phyloP scores from a whole-genome alignment of 495 filamentous ascomycete genomes.

The Xylaria acuta region DNA sequence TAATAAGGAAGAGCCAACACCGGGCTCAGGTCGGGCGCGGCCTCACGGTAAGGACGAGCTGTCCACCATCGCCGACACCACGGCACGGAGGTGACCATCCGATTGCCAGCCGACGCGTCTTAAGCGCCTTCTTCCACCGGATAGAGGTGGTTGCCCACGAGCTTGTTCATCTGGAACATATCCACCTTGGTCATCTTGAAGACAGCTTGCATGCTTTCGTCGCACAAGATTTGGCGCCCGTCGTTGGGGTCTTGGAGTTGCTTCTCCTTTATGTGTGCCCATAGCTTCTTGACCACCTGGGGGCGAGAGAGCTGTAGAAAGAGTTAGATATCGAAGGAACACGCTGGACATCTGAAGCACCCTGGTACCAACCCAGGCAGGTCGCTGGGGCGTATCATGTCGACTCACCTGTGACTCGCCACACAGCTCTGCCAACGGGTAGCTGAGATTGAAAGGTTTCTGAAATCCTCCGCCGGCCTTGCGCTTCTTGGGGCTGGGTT shows the following conservation, averaged over 20 bases:
- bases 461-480: slow-evolving; percentile 58
- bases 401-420: slow-evolving; percentile 64
- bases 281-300: slow-evolving; percentile 93
- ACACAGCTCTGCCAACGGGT: slow-evolving; percentile 54
- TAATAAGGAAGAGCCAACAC: slow-evolving; percentile 12
- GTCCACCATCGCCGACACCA: neutral
- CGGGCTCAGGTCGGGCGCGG: neutral
- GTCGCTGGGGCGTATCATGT: neutral
- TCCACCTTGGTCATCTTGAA: slow-evolving; percentile 91
- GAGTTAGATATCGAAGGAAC: slow-evolving; percentile 23
- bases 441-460: slow-evolving; percentile 60
- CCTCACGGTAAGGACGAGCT: neutral
- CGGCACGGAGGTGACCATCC: neutral
- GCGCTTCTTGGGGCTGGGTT: slow-evolving; percentile 54
- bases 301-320: slow-evolving; percentile 78
- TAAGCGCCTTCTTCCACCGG: slow-evolving; percentile 55
- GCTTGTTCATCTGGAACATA: slow-evolving; percentile 97
- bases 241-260: slow-evolving; percentile 90
- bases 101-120: neutral
- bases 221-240: slow-evolving; percentile 89
- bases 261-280: slow-evolving; percentile 88
- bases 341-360: neutral
- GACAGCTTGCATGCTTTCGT: slow-evolving; percentile 85
- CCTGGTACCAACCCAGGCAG: neutral
- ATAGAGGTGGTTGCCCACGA: slow-evolving; percentile 62